These are phyloP conservation scores for Coemansia sp. DNA, from an alignment of 192 early-diverging fungal genomes.

Conservation along the genomic window DNA sequence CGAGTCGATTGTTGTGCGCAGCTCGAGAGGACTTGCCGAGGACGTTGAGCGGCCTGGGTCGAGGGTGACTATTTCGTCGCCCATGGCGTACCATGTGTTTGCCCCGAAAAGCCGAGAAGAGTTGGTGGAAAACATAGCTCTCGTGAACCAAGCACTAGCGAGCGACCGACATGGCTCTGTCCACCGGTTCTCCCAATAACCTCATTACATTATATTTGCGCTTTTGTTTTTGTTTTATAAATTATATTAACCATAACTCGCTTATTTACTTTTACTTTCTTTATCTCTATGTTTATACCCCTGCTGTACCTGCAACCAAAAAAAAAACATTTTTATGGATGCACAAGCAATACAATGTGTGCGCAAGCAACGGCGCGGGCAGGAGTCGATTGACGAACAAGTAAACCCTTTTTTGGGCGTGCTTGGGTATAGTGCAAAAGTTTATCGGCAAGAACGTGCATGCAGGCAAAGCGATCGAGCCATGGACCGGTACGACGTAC, in stretches of 20 bases:
- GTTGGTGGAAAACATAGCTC: conserved; percentile 29
- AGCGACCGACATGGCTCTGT: neutral
- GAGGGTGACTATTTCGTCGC: conserved; percentile 28
- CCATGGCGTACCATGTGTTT: conserved; percentile 46
- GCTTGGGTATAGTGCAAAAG: conserved; percentile 31
- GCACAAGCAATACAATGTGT: neutral
- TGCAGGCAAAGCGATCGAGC: neutral
- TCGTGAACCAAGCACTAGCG: conserved; percentile 8
- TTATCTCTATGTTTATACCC: too few species aligned
- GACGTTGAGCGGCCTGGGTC: neutral
- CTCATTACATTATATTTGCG: too few species aligned
- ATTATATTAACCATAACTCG: too few species aligned
- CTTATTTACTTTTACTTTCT: too few species aligned
- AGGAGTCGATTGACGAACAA: neutral
- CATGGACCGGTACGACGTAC: conserved; percentile 36
- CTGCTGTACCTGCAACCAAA: too few species aligned
- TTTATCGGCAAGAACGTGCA: conserved; percentile 6
- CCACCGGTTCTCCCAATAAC: neutral
- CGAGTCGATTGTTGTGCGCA: conserved; percentile 32
- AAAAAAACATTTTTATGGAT: conserved; percentile 3
- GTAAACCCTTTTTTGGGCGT: conserved; percentile 7
- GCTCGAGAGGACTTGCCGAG: conserved; percentile 18
- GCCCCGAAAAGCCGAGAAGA: conserved; percentile 40
- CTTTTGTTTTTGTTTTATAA: too few species aligned
- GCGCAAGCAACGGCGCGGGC: neutral